A percentile compares a stretch with the other conserved stretches of the same genome.
phyloP scores from a whole-genome alignment of 2,329 filamentous ascomycete genomes.

The Bipolaris bicolor region DNA sequence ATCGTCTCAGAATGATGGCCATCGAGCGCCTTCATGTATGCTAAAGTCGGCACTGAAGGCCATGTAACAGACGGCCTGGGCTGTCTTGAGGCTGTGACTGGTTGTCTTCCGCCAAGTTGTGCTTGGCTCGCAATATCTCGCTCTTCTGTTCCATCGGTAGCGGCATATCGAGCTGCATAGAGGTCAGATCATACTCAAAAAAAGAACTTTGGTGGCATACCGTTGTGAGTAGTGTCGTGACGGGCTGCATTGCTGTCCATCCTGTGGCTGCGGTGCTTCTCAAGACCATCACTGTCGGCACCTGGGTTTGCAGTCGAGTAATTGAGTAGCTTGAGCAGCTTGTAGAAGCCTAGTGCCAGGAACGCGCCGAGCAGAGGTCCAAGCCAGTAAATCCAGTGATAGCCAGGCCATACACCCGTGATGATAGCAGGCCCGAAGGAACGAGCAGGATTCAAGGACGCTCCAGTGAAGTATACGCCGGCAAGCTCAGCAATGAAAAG shows the following conservation, averaged over 20 bases:
- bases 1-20: constrained; percentile 33
- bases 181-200: constrained; percentile 18
- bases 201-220: not conserved
- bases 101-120: constrained; percentile 15
- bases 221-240: not conserved
- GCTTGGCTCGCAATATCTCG: constrained; percentile 26
- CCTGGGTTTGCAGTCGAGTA: constrained; percentile 59
- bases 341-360: constrained; percentile 57
- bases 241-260: not conserved
- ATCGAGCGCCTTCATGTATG: constrained; percentile 33
- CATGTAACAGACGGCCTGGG: constrained; percentile 11
- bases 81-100: constrained; percentile 7
- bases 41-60: constrained; percentile 24
- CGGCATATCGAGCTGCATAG: constrained; percentile 27
- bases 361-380: constrained; percentile 55
- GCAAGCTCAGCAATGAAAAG: constrained; percentile 56
- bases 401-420: constrained; percentile 49
- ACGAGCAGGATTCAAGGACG: constrained; percentile 57
- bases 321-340: constrained; percentile 56
- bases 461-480: constrained; percentile 56
- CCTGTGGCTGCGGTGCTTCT: constrained; percentile 33
- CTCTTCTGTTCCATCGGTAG: constrained; percentile 39
- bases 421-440: constrained; percentile 58
- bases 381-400: constrained; percentile 61
- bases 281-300: constrained; percentile 55